Evolutionary conservation across 192 early-diverging fungal species (phyloP).

Genomic region (Allomyces macrogynus): DNA sequence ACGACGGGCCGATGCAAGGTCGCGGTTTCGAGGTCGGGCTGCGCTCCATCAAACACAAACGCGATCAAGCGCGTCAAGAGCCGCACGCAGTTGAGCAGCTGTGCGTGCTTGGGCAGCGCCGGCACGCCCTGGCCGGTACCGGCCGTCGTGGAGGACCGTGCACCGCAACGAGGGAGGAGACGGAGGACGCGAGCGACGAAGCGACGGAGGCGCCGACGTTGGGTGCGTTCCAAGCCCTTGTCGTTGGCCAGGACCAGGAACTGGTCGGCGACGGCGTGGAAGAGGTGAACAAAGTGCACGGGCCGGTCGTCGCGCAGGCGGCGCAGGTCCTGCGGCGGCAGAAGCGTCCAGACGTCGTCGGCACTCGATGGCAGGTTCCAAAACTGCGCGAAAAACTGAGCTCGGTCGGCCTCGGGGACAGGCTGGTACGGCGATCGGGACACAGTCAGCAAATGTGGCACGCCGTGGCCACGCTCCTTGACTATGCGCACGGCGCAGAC

Average conservation of each 20-base stretch:
- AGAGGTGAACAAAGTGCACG: background rate
- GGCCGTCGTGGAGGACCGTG: too few species aligned
- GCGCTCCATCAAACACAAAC: background rate
- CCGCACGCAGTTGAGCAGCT: background rate
- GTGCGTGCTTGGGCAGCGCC: background rate
- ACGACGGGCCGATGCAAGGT: background rate
- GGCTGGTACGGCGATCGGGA: too few species aligned
- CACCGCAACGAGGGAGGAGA: too few species aligned
- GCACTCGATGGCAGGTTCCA: background rate
- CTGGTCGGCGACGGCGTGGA: background rate
- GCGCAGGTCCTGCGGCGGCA: background rate
- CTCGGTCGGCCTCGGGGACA: background rate
- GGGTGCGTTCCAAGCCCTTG: background rate
- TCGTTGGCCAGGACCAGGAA: background rate
- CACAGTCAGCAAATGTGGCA: too few species aligned
- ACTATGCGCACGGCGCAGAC: background rate
- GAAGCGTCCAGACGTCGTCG: background rate
- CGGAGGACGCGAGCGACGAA: too few species aligned
- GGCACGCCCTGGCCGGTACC: background rate
- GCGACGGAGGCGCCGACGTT: too few species aligned
- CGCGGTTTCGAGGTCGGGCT: background rate
- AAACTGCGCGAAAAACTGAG: background rate
- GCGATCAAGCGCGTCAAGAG: background rate
- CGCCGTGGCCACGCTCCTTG: background rate
- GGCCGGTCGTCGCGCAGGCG: background rate